Conservation (phyloP, 139 green algal genomes). For the Chlamydomonas sp. region DNA sequence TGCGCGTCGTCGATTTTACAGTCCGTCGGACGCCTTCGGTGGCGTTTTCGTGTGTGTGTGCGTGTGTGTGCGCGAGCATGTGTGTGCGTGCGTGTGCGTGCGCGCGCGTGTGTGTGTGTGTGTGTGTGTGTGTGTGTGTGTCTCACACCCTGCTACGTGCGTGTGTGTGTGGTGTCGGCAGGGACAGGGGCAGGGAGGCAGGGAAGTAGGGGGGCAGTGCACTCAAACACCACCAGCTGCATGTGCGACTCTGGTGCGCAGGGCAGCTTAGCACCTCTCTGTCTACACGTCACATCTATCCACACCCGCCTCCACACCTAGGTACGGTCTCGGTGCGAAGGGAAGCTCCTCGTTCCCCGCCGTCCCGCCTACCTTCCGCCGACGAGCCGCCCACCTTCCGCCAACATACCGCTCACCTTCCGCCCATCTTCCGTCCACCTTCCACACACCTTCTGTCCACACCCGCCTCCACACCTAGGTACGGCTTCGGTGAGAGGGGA, state of each 20-base stretch:
- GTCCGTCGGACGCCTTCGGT: neutral
- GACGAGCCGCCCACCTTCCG: too few relatives aligned
- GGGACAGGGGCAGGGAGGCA: too few relatives aligned
- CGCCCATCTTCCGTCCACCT: neutral
- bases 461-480: constrained; percentile 2
- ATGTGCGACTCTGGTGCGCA: too few relatives aligned
- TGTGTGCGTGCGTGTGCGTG: neutral
- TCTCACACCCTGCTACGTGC: neutral
- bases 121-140: neutral
- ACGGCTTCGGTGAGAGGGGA: constrained; percentile 47
- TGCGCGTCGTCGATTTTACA: neutral
- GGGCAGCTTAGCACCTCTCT: too few relatives aligned
- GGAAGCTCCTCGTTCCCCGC: constrained; percentile 77
- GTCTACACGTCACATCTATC: neutral
- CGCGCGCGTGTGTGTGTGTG: neutral
- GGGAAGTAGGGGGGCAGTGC: too few relatives aligned
- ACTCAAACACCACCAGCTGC: too few relatives aligned
- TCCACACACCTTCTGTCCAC: neutral
- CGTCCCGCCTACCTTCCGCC: constrained; percentile 60
- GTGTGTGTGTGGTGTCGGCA: too few relatives aligned
- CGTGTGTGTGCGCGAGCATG: neutral
- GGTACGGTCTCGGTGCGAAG: constrained; percentile 23
- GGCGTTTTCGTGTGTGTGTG: neutral
- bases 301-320: neutral
- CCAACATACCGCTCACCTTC: too few relatives aligned